Evolutionary conservation across 2,329 filamentous ascomycete genomes (phyloP).

Genomic region (Biscogniauxia sp.): DNA sequence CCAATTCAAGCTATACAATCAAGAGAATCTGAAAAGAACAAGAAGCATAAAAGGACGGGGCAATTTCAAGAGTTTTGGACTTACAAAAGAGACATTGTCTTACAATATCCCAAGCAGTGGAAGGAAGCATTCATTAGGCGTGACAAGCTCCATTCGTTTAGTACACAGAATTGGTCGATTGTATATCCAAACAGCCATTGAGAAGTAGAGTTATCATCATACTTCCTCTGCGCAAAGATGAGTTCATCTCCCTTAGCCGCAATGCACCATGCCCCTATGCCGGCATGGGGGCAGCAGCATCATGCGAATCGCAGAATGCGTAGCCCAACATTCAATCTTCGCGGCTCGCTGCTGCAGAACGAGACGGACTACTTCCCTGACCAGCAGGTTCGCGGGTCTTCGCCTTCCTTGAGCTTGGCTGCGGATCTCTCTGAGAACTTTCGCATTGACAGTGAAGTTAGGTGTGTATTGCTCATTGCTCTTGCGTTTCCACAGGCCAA

Average conservation of each 20-base stretch:
- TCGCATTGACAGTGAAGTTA: constrained; percentile 78
- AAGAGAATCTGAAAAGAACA: not conserved
- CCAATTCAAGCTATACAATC: constrained; percentile 7
- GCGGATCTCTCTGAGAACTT: constrained; percentile 97
- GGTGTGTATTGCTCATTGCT: constrained; percentile 54
- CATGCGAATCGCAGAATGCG: constrained; percentile 46
- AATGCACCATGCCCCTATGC: constrained; percentile 73
- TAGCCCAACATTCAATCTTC: constrained; percentile 69
- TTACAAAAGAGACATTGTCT: constrained; percentile 6
- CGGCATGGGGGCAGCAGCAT: constrained; percentile 55
- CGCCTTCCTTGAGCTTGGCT: constrained; percentile 84
- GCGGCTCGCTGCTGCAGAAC: constrained; percentile 64
- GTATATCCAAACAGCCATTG: constrained; percentile 25
- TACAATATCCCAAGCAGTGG: constrained; percentile 17
- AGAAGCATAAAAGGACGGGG: constrained; percentile 1
- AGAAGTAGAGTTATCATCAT: constrained; percentile 30
- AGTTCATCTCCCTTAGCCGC: constrained; percentile 94
- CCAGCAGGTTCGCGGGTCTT: constrained; percentile 77
- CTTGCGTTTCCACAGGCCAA: constrained; percentile 18
- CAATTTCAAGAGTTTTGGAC: constrained; percentile 11
- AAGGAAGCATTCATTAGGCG: constrained; percentile 29
- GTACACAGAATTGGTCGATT: constrained; percentile 19
- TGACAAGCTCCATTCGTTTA: constrained; percentile 26
- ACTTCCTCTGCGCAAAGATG: constrained; percentile 53
- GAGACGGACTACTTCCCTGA: constrained; percentile 77